Evolutionary conservation across 2,329 filamentous ascomycete species (phyloP).

Genomic region (Aspergillus puulaauensis): DNA sequence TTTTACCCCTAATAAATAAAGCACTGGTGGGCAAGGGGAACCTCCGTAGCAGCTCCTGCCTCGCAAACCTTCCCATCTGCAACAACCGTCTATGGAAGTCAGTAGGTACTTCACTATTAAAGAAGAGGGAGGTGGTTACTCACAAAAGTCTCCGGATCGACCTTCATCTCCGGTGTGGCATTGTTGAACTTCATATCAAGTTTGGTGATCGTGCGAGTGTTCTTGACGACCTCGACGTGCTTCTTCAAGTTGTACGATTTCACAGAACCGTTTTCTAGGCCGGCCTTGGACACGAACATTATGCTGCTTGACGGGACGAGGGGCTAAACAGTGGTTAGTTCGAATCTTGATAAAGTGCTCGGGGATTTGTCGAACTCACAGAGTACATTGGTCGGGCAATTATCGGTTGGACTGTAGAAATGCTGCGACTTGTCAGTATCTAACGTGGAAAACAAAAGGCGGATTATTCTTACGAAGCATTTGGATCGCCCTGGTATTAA

Average conservation of each 20-base stretch:
- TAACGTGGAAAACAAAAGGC: too few species aligned
- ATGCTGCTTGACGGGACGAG: slow-evolving; percentile 64
- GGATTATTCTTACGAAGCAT: slow-evolving; percentile 54
- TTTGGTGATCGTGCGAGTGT: slow-evolving; percentile 75
- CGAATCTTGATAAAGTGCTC: too few species aligned
- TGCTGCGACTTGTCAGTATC: slow-evolving; percentile 34
- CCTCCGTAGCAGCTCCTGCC: too few species aligned
- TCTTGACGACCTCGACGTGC: slow-evolving; percentile 74
- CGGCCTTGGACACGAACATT: slow-evolving; percentile 79
- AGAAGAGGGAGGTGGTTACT: too few species aligned
- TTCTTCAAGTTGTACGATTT: slow-evolving; percentile 74
- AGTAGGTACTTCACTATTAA: too few species aligned
- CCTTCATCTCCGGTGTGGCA: slow-evolving; percentile 78
- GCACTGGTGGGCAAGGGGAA: too few species aligned
- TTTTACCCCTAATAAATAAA: too few species aligned
- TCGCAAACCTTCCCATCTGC: too few species aligned
- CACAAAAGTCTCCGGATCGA: slow-evolving; percentile 77
- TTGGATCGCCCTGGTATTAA: slow-evolving; percentile 67
- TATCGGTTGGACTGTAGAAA: slow-evolving; percentile 83
- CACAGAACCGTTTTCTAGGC: slow-evolving; percentile 66
- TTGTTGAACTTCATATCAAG: slow-evolving; percentile 89
- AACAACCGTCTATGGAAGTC: too few species aligned
- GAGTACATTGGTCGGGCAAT: slow-evolving; percentile 64
- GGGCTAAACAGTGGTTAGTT: slow-evolving; percentile 36
- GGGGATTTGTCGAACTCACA: too few species aligned